Conservation (phyloP, 768 basidiomycete genomes). For the Clavaria fumosa region DNA sequence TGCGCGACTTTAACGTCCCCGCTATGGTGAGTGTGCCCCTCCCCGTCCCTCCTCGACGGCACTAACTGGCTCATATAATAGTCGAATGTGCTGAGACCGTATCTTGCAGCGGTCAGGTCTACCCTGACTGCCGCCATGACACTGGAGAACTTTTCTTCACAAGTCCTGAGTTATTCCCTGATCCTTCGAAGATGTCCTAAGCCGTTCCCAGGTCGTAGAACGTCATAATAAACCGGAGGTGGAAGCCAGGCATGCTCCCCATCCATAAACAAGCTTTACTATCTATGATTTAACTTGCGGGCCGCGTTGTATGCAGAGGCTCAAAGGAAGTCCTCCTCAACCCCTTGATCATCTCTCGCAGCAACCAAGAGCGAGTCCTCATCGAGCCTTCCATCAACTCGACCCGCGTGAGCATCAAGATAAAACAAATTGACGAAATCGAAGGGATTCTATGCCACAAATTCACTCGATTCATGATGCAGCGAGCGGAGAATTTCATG, state of each 20-base stretch:
- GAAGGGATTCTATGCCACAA: constrained; percentile 95
- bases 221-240: constrained; percentile 96
- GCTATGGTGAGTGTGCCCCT: too few relatives aligned
- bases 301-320: too few relatives aligned
- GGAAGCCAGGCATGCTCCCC: constrained; percentile 53
- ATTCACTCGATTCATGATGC: constrained; percentile 98
- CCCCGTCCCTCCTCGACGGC: too few relatives aligned
- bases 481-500: constrained; percentile 93
- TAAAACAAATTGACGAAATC: constrained; percentile 99
- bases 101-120: constrained; percentile 89
- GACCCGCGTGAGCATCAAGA: constrained; percentile 91
- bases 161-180: constrained; percentile 33
- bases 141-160: constrained; percentile 94
- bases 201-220: constrained; percentile 63
- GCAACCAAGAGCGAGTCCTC: constrained; percentile 92
- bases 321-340: constrained; percentile 93
- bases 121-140: constrained; percentile 97
- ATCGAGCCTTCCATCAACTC: constrained; percentile 98
- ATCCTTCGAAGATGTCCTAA: constrained; percentile 9
- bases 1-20: too few relatives aligned
- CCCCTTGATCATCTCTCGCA: constrained; percentile 87
- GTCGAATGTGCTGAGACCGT: constrained; percentile 93
- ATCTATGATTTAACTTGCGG: constrained; percentile 3
- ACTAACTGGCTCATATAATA: too few relatives aligned
- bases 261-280: neutral